Evolutionary conservation across 2,329 filamentous ascomycete species (phyloP).

Genomic region (Anisogramma anomala): DNA sequence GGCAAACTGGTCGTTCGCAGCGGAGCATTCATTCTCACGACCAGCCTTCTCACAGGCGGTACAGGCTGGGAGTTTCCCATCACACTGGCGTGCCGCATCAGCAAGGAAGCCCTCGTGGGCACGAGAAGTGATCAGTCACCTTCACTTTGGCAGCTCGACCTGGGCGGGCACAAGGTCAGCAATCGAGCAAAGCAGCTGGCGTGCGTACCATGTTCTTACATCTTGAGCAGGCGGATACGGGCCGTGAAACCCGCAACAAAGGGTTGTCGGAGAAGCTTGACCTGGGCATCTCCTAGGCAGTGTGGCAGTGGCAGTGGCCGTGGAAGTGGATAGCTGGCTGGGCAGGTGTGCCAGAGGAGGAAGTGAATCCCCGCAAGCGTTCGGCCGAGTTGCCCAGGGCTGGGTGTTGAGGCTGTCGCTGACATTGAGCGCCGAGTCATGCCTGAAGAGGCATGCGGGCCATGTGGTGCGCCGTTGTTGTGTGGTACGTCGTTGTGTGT

Average conservation of each 20-base stretch:
- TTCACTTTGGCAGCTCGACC: conserved; percentile 88
- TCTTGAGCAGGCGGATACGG: conserved; percentile 68
- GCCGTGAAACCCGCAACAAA: conserved; percentile 60
- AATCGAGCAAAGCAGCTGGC: conserved; percentile 1
- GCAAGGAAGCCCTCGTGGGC: neutral
- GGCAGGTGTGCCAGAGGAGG: too few species aligned
- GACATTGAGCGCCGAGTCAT: too few species aligned
- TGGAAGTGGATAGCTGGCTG: too few species aligned
- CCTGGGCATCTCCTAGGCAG: conserved; percentile 27
- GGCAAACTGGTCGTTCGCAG: conserved; percentile 91
- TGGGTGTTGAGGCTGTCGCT: too few species aligned
- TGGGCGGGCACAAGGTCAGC: conserved; percentile 20
- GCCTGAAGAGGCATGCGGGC: too few species aligned
- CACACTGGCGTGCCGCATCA: conserved; percentile 45
- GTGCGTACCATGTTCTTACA: conserved; percentile 34
- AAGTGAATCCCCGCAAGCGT: too few species aligned
- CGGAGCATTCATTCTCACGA: conserved; percentile 76
- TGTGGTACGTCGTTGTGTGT: too few species aligned
- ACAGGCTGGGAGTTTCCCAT: conserved; percentile 89
- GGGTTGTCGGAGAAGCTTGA: conserved; percentile 38
- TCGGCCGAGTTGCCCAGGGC: too few species aligned
- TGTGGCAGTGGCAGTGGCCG: too few species aligned
- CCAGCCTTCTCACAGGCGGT: conserved; percentile 91
- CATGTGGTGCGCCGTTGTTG: too few species aligned
- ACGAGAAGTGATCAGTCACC: conserved; percentile 29